A percentile compares a stretch with the other conserved stretches of the same genome.
Conservation (phyloP, 2,329 filamentous ascomycete species). For the Xylaria sp. region DNA sequence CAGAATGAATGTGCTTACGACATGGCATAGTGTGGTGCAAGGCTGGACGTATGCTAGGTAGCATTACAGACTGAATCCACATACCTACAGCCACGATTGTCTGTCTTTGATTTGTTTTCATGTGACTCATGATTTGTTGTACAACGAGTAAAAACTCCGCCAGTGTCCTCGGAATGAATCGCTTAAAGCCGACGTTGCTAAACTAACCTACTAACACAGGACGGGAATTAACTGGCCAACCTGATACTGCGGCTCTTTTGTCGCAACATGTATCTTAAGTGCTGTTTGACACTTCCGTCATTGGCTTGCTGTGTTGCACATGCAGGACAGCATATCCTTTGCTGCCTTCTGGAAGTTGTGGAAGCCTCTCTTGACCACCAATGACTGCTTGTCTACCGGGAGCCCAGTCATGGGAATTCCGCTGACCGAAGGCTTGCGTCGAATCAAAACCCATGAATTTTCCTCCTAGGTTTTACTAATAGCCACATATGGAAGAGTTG, state of each 20-base stretch:
- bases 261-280: too few relatives aligned
- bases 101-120: background rate
- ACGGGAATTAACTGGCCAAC: too few relatives aligned
- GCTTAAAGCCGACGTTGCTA: too few relatives aligned
- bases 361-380: background rate
- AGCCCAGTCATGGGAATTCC: constrained; percentile 11
- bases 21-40: background rate
- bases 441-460: constrained; percentile 5
- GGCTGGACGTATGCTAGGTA: constrained; percentile 6
- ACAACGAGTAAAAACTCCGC: background rate
- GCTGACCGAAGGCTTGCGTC: constrained; percentile 10
- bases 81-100: constrained; percentile 6
- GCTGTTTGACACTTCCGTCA: too few relatives aligned
- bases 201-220: too few relatives aligned
- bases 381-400: background rate
- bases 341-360: constrained; percentile 12
- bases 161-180: too few relatives aligned
- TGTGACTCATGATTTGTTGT: background rate
- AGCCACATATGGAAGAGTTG: constrained; percentile 10
- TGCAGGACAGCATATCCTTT: too few relatives aligned
- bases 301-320: too few relatives aligned
- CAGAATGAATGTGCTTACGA: constrained; percentile 1
- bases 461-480: background rate
- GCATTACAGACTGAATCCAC: constrained; percentile 11
- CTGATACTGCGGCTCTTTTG: too few relatives aligned